Evolutionary conservation across 108 stramenopile genomes (phyloP).

Genomic region (Discostella stelligeroides): DNA sequence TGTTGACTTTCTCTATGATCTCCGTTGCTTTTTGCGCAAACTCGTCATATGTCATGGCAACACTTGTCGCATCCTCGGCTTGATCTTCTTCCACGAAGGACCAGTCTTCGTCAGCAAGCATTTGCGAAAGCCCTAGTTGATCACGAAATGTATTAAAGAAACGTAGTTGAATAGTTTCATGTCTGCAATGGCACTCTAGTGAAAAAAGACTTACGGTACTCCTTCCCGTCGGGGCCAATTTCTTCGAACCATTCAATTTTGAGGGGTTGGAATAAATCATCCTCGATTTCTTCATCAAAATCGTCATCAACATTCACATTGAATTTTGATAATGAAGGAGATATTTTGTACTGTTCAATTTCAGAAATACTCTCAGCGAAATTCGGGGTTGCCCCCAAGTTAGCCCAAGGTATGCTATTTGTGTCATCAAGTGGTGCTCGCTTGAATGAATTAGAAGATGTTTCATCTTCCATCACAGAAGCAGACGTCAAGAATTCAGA

Average conservation of each 20-base stretch:
- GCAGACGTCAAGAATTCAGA: background rate
- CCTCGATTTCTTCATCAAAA: constrained; percentile 28
- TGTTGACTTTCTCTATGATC: constrained; percentile 47
- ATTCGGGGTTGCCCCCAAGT: constrained; percentile 27
- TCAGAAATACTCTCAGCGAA: constrained; percentile 26
- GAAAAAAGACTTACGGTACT: constrained; percentile 25
- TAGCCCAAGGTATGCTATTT: constrained; percentile 18
- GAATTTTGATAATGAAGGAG: background rate
- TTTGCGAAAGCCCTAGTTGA: constrained; percentile 44
- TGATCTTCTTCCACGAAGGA: constrained; percentile 25
- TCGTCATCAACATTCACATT: constrained; percentile 3
- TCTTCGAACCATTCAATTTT: constrained; percentile 64
- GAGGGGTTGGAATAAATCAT: constrained; percentile 22
- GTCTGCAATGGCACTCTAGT: background rate
- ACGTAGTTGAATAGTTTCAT: background rate
- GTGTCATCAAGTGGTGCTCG: constrained; percentile 14
- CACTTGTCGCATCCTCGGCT: constrained; percentile 12
- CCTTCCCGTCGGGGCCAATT: constrained; percentile 58
- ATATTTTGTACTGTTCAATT: constrained; percentile 22
- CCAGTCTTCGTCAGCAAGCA: constrained; percentile 67
- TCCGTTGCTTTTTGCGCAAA: constrained; percentile 46
- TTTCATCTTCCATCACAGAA: constrained; percentile 2
- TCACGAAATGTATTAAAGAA: background rate
- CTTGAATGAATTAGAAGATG: background rate
- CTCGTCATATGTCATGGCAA: constrained; percentile 51